A percentile compares a stretch with the other conserved stretches of the same genome.
These are phyloP conservation scores for Nitzschia sp. DNA, from an alignment of 108 stramenopile genomes.

Conservation along the genomic window DNA sequence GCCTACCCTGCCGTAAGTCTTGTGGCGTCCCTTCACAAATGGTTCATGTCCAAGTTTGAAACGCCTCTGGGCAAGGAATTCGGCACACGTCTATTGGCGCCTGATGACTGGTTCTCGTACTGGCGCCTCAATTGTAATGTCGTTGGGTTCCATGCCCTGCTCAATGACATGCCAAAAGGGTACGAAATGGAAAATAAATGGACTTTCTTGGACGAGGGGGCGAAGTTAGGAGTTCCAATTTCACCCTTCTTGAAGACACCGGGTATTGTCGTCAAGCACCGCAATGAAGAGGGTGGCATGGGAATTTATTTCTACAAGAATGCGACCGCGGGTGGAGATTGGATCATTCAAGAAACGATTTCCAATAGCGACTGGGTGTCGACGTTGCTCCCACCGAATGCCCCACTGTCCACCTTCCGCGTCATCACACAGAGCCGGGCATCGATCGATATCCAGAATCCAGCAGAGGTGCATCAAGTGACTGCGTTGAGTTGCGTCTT, in stretches of 20 bases:
- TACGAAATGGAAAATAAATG: slow-evolving; percentile 98
- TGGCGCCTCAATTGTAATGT: slow-evolving; percentile 96
- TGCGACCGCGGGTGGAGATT: slow-evolving; percentile 93
- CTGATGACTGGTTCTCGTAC: slow-evolving; percentile 96
- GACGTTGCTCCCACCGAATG: slow-evolving; percentile 81
- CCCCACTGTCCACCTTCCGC: slow-evolving; percentile 97
- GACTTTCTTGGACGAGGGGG: slow-evolving; percentile 90
- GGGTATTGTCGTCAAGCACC: slow-evolving; percentile 94
- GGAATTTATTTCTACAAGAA: slow-evolving; percentile 95
- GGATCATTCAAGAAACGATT: slow-evolving; percentile 96
- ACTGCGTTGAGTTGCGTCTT: slow-evolving; percentile 93
- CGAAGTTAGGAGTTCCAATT: slow-evolving; percentile 82
- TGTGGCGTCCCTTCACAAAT: slow-evolving; percentile 64
- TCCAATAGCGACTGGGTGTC: slow-evolving; percentile 76
- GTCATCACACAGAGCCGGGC: slow-evolving; percentile 92
- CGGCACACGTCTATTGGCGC: slow-evolving; percentile 81
- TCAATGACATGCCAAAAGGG: slow-evolving; percentile 72
- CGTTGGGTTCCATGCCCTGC: slow-evolving; percentile 88
- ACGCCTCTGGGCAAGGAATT: slow-evolving; percentile 65
- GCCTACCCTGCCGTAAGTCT: slow-evolving; percentile 78
- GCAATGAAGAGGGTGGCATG: slow-evolving; percentile 97
- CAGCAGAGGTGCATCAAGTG: slow-evolving; percentile 42
- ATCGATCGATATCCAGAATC: slow-evolving; percentile 47
- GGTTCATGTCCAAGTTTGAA: slow-evolving; percentile 53
- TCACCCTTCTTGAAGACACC: slow-evolving; percentile 85